A percentile compares a stretch with the other conserved stretches of the same genome.
These are phyloP conservation scores for Aspergillus sp. DNA, from an alignment of 2,329 filamentous ascomycete genomes.

Conservation along the genomic window DNA sequence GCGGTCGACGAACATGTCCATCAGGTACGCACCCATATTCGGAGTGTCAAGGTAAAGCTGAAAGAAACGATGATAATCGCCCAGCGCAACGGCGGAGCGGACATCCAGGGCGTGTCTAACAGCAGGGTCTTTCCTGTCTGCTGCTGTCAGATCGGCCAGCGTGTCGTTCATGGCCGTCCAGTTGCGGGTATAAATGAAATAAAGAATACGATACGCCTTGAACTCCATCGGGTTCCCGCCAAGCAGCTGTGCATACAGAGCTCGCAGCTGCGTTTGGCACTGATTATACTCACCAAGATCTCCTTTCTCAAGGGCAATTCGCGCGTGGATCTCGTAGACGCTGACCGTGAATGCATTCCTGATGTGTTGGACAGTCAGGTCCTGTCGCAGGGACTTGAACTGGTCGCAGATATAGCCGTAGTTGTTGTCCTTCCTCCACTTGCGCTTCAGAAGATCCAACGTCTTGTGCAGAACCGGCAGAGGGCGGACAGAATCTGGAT, in stretches of 20 bases:
- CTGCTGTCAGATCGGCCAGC: conserved; percentile 94
- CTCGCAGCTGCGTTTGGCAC: conserved; percentile 95
- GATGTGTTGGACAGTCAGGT: conserved; percentile 94
- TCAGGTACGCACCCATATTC: conserved; percentile 95
- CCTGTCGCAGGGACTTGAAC: conserved; percentile 96
- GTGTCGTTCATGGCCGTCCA: conserved; percentile 96
- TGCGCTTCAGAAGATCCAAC: conserved; percentile 79
- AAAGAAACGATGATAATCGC: conserved; percentile 98
- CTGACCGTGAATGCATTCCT: conserved; percentile 92
- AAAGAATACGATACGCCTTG: conserved; percentile 98
- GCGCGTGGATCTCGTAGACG: conserved; percentile 94
- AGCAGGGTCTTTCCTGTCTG: conserved; percentile 78
- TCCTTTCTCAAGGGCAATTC: conserved; percentile 94
- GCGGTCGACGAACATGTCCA: conserved; percentile 97
- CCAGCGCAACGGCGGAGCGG: conserved; percentile 80
- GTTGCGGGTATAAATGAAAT: conserved; percentile 98
- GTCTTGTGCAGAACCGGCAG: conserved; percentile 71
- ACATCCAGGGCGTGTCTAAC: conserved; percentile 89
- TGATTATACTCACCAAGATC: conserved; percentile 99
- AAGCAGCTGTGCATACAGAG: conserved; percentile 76
- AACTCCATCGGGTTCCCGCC: conserved; percentile 91
- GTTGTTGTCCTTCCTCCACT: conserved; percentile 88
- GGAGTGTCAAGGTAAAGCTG: conserved; percentile 87
- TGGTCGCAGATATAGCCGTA: conserved; percentile 98
- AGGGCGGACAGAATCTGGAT: conserved; percentile 80